Evolutionary conservation across 164 flowering plant genomes (phyloP).

Genomic region (Liriodendron chinense): DNA sequence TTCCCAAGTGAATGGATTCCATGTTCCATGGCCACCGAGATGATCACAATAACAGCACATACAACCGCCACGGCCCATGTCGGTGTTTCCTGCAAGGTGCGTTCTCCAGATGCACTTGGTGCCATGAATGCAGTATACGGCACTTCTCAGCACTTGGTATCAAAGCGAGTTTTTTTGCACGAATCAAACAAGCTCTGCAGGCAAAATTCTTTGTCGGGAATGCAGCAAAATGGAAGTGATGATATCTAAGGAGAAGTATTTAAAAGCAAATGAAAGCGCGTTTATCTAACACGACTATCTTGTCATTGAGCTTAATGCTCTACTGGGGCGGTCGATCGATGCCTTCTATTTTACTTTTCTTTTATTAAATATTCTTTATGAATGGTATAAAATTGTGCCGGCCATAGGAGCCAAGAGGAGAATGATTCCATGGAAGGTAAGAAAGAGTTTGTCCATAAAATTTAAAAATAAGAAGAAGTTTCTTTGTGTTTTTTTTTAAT

Average conservation of each 20-base stretch:
- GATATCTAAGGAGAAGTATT: neutral
- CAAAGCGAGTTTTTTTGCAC: neutral
- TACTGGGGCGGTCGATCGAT: neutral
- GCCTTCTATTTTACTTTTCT: neutral
- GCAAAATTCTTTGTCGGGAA: neutral
- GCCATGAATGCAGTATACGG: constrained; percentile 23
- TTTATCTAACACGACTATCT: neutral
- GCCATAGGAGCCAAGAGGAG: neutral
- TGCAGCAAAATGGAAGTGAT: neutral
- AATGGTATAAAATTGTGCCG: constrained; percentile 9
- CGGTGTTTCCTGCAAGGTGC: constrained; percentile 46
- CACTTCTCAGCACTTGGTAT: neutral
- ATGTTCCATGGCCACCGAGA: constrained; percentile 55
- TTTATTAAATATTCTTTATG: neutral
- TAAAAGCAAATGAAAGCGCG: neutral
- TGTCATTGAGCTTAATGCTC: neutral
- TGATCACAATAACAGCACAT: constrained; percentile 50
- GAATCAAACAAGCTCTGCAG: neutral
- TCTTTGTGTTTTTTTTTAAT: neutral
- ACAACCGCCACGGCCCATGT: constrained; percentile 78
- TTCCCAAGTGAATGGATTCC: constrained; percentile 49
- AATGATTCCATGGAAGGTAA: neutral
- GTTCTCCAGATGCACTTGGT: constrained; percentile 26
- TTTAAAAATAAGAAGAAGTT: no score
- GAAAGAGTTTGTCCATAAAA: no score